phyloP scores from a whole-genome alignment of 148 eudicot genomes.

The Arbutus unedo region DNA sequence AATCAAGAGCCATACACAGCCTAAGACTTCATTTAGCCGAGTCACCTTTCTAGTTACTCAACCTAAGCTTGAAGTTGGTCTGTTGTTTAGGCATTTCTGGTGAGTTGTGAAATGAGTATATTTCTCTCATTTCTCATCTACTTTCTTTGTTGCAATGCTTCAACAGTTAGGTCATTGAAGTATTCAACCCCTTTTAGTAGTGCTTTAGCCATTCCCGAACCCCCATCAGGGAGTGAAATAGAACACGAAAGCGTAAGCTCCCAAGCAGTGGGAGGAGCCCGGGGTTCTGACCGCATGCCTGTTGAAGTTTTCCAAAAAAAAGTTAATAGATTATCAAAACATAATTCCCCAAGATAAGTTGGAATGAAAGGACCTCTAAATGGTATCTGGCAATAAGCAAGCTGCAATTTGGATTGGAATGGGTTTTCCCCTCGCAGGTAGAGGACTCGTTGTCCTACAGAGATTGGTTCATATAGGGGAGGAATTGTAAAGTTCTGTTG shows the following conservation, averaged over 20 bases:
- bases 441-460: background rate
- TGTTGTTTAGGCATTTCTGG: background rate
- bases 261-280: no score
- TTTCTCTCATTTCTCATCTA: background rate
- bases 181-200: background rate
- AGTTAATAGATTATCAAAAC: background rate
- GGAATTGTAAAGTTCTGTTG: background rate
- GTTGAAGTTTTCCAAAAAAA: background rate
- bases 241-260: no score
- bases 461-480: background rate
- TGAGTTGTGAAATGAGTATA: background rate
- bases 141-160: background rate
- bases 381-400: background rate
- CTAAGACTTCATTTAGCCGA: background rate
- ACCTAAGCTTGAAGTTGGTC: slow-evolving; percentile 3
- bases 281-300: no score
- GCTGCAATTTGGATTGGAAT: background rate
- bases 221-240: no score
- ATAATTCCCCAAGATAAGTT: background rate
- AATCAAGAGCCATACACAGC: background rate
- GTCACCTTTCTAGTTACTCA: background rate
- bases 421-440: background rate
- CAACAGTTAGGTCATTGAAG: background rate
- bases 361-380: background rate
- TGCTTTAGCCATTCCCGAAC: no score